Conservation (phyloP, 1,139 yeast species). For the Pichia sp. region DNA sequence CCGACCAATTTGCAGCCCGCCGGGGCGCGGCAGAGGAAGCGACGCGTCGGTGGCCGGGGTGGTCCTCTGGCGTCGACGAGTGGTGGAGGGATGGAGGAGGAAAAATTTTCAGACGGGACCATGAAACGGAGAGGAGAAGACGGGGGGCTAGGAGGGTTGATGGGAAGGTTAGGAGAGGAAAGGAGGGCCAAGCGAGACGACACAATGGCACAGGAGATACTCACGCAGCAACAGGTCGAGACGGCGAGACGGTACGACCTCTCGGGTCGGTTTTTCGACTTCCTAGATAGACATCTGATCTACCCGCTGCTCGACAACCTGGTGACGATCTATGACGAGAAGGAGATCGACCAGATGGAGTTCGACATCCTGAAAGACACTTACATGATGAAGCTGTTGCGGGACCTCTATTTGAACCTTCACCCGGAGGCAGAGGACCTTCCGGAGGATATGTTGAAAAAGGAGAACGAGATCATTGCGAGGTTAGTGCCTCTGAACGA, state of each 20-base stretch:
- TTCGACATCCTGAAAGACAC: conserved; percentile 52
- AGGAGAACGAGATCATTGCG: conserved; percentile 39
- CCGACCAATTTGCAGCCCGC: conserved; percentile 1
- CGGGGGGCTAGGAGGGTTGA: neutral
- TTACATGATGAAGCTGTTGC: conserved; percentile 48
- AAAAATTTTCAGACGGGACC: conserved; percentile 5
- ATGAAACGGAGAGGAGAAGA: neutral
- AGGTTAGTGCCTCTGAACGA: conserved; percentile 40
- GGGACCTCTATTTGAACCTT: conserved; percentile 41
- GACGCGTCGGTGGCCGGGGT: neutral
- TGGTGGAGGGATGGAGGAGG: neutral
- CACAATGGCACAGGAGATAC: conserved; percentile 5
- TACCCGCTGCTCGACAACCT: conserved; percentile 51
- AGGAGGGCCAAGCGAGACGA: neutral
- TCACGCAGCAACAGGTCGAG: conserved; percentile 30
- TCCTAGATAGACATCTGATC: conserved; percentile 55
- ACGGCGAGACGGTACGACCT: conserved; percentile 45
- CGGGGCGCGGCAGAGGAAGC: neutral
- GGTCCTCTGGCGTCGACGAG: neutral
- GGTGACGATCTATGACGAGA: conserved; percentile 43
- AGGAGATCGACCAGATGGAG: conserved; percentile 43
- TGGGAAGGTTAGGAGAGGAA: neutral
- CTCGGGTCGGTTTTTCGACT: conserved; percentile 49
- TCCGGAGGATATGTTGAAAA: conserved; percentile 39
- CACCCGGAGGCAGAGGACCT: conserved; percentile 36